Percentiles rank a stretch among this genome's conserved stretches.
phyloP scores from a whole-genome alignment of 2,329 filamentous ascomycete genomes.

The Fusarium lyarnte region DNA sequence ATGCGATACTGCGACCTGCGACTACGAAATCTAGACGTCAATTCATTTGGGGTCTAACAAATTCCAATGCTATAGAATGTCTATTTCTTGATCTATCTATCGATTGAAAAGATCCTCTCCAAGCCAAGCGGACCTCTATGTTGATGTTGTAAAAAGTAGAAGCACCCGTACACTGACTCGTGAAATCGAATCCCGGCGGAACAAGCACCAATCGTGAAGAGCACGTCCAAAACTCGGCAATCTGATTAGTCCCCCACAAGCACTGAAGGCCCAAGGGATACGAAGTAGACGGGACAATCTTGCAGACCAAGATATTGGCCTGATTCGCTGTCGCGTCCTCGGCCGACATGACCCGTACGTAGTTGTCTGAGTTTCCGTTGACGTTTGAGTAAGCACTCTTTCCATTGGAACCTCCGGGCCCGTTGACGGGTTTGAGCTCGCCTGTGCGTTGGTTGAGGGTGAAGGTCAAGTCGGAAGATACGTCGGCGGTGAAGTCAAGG shows the following conservation, averaged over 20 bases:
- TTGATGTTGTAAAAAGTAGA: neutral
- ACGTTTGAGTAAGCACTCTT: neutral
- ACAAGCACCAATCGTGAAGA: neutral
- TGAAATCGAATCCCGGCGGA: neutral
- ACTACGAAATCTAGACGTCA: no score
- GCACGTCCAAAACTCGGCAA: neutral
- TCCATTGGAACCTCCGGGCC: neutral
- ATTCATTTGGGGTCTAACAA: neutral
- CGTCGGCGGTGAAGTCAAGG: neutral
- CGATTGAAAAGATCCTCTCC: neutral
- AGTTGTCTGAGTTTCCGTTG: neutral
- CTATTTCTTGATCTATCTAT: neutral
- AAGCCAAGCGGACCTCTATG: neutral
- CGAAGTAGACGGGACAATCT: neutral
- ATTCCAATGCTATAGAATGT: neutral
- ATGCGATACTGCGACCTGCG: no score
- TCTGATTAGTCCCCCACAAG: neutral
- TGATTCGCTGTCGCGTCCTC: neutral
- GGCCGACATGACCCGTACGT: neutral
- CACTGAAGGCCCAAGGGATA: neutral
- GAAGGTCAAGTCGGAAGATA: neutral
- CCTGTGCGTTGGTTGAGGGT: neutral
- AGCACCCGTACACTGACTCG: neutral
- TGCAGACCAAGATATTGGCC: neutral
- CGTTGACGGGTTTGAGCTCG: neutral